Conservation (phyloP, 2,329 filamentous ascomycete species). For the Zalaria sp. region DNA sequence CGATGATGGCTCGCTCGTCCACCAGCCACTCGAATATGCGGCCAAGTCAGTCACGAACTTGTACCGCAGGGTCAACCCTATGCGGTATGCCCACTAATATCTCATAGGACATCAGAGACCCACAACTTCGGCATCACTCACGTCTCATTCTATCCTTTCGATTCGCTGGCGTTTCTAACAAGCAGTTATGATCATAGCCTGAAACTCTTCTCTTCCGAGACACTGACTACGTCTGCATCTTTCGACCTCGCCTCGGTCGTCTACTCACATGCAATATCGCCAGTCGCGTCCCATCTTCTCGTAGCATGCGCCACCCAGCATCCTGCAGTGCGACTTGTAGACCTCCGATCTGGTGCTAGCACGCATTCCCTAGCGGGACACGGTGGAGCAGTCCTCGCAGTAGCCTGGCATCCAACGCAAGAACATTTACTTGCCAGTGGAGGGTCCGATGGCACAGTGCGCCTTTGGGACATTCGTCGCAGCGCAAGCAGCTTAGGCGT, state of each 20-base stretch:
- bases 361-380: slow-evolving; percentile 37
- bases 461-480: slow-evolving; percentile 77
- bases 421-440: slow-evolving; percentile 73
- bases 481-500: slow-evolving; percentile 62
- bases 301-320: slow-evolving; percentile 83
- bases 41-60: slow-evolving; percentile 4
- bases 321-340: slow-evolving; percentile 69
- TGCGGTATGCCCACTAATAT: slow-evolving; percentile 1
- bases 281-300: slow-evolving; percentile 57
- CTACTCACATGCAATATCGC: slow-evolving; percentile 66
- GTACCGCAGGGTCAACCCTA: no score
- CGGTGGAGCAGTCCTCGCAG: slow-evolving; percentile 40
- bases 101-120: slow-evolving; percentile 19
- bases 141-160: slow-evolving; percentile 65
- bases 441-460: slow-evolving; percentile 68
- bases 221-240: slow-evolving; percentile 45
- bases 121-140: slow-evolving; percentile 64
- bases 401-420: slow-evolving; percentile 67
- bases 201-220: slow-evolving; percentile 59
- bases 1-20: slow-evolving; percentile 4
- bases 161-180: slow-evolving; percentile 60
- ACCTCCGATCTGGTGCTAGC: slow-evolving; percentile 67
- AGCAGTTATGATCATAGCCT: slow-evolving; percentile 66
- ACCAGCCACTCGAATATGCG: slow-evolving; percentile 34
- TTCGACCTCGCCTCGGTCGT: slow-evolving; percentile 56